Evolutionary conservation across 2,329 filamentous ascomycete species (phyloP).

Genomic region (Fusarium xylarioides): DNA sequence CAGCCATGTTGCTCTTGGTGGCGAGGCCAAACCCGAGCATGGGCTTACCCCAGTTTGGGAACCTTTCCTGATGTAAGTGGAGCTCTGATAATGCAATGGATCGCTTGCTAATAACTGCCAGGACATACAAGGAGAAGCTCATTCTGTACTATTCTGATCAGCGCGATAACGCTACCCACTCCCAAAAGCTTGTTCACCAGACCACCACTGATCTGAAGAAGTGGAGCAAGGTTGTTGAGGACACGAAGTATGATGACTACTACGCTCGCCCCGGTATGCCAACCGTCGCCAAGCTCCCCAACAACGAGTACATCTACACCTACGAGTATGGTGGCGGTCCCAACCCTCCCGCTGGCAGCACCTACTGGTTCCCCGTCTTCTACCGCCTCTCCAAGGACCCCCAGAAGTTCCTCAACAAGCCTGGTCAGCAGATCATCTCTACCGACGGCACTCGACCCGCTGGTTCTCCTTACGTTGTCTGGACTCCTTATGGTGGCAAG

Average conservation of each 20-base stretch:
- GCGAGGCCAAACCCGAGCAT: constrained; percentile 69
- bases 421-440: constrained; percentile 46
- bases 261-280: constrained; percentile 75
- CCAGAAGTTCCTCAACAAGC: constrained; percentile 47
- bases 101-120: constrained; percentile 24
- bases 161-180: constrained; percentile 65
- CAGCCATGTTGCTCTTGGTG: constrained; percentile 70
- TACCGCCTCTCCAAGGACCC: constrained; percentile 55
- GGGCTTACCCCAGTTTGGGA: constrained; percentile 77
- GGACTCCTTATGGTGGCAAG: constrained; percentile 54
- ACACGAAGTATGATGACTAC: constrained; percentile 70
- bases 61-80: constrained; percentile 65
- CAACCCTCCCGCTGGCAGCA: constrained; percentile 39
- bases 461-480: constrained; percentile 55
- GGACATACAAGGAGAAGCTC: constrained; percentile 65
- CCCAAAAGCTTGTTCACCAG: constrained; percentile 76
- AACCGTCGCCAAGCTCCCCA: constrained; percentile 65
- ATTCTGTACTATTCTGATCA: constrained; percentile 78
- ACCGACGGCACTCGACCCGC: constrained; percentile 48
- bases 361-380: constrained; percentile 54
- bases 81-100: not conserved
- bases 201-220: constrained; percentile 64
- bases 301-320: constrained; percentile 63
- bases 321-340: constrained; percentile 68
- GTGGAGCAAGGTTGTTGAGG: constrained; percentile 66